Evolutionary conservation across 1,284 basidiomycete genomes (phyloP), one percentile per base, ranked within the genome.

Genomic region (Earliella scabrosa): DNA sequence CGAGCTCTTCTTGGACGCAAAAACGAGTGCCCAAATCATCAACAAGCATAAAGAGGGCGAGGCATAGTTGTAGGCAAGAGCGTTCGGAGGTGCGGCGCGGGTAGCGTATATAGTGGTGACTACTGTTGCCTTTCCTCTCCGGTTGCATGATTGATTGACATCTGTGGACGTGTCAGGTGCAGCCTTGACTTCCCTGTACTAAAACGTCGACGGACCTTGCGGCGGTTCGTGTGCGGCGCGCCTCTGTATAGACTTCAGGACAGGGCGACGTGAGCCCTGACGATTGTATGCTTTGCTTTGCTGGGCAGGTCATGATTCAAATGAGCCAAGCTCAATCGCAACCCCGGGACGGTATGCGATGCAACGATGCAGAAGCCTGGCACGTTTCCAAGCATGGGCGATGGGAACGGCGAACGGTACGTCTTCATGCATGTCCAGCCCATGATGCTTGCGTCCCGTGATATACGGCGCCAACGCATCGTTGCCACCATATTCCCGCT

Each of bases 1-100:
- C 58, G 92, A 95, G 70, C 80, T 99, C 21, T 99, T 99, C 81
- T 78, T 98, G 64, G 96, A 98, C 72, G 95, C 96, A 7, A 96
- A 95, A 70, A 87, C 88, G 0, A 87, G 85, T 59, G 88, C 89
- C 10, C 72, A 73, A 29, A 78, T 83, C 63, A 87, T 90, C 57
- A 66, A 68, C 21, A 58, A 60, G 46, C 54, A 50, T 52, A 54
- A 58, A 32, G 40, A 36, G 14, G 41, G 27, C 44, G 49, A 51
- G 18, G 48, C 58, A 52, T 56, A 58, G 54, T 29, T 36, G 21
- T n/a, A 7, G 13, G 34, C 7, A n/a, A 26, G 36, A 24, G 14
- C 14, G 13, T 23, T 50, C 56, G 56, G 60, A 54, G 24, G 24
- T 8, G 27, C 54, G 53, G 56, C 10, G 46, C 59, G 59, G 14